Evolutionary conservation across 1,139 yeast genomes (phyloP), one percentile per base, ranked within the genome.

Genomic region (Scheffersomyces segobiensis): DNA sequence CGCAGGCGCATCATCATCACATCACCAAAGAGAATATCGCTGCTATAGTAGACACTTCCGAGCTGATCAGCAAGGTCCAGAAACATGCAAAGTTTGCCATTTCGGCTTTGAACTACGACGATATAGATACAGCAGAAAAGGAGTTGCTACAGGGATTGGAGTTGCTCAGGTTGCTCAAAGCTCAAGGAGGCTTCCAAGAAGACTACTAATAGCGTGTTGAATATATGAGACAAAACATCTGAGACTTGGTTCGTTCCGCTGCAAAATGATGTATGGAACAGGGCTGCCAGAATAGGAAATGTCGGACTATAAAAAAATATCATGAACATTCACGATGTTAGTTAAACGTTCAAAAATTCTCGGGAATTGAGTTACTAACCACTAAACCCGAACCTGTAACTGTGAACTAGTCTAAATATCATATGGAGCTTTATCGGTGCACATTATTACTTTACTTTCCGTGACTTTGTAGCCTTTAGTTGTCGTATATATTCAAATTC

Each of bases 61-160:
- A 89, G 59, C 78, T 82, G 49, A 86, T 89, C 22, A 64, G 84
- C n/a, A 78, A 81, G 63, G 90, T 93, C 0, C 98, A 93, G 69
- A 92, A 90, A 68, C 90, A 87, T 64, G 95, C 98, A 55, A 91
- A 89, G 71, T 95, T 88, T 72, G 98, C 98, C 3, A 88, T 93
- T 10, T 91, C 97, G 54, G 99, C 99, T 0, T 81, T 95, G 65
- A 93, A 93, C 70, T 95, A 93, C 71, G 98, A 95, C 63, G 99
- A 95, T 67, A 77, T 87, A 52, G 79, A 73, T 5, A 95, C 98
- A 0, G 98, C 98, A 0, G 85, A 89, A 54, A 76, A 75, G n/a
- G 97, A 95, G 72, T 78, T 95, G 51, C 74, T 77, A 50, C 70
- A 78, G 32, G 97, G 97, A 0, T 75, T 93, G 56, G 82, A 77